Percentiles rank a stretch among this genome's conserved stretches.
These are phyloP conservation scores for Colletotrichum lentis DNA, from an alignment of 2,329 filamentous ascomycete genomes.

Conservation along the genomic window DNA sequence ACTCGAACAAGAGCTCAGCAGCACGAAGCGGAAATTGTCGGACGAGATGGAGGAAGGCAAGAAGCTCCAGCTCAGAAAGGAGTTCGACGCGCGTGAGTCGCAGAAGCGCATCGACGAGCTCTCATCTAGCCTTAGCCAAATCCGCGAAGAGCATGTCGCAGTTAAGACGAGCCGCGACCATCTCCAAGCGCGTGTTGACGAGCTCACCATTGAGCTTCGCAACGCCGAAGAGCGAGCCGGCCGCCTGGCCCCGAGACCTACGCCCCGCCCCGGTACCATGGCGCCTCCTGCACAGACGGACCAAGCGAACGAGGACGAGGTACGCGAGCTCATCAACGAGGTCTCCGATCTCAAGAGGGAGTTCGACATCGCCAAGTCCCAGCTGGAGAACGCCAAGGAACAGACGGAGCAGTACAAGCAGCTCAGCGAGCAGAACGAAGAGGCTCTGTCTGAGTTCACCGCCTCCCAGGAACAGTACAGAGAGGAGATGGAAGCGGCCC, in stretches of 20 bases:
- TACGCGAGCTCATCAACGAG: slow-evolving; percentile 83
- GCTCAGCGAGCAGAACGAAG: slow-evolving; percentile 86
- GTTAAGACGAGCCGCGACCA: slow-evolving; percentile 90
- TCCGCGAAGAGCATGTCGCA: slow-evolving; percentile 85
- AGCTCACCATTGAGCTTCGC: slow-evolving; percentile 85
- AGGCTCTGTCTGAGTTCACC: slow-evolving; percentile 81
- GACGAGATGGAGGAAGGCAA: slow-evolving; percentile 86
- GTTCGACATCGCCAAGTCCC: slow-evolving; percentile 79
- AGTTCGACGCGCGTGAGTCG: slow-evolving; percentile 87
- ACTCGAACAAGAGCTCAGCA: slow-evolving; percentile 79
- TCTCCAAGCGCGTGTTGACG: slow-evolving; percentile 86
- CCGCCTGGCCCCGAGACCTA: slow-evolving; percentile 81
- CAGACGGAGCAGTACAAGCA: slow-evolving; percentile 89
- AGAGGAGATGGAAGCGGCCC: slow-evolving; percentile 80
- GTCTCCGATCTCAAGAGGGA: slow-evolving; percentile 87
- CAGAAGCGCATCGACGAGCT: slow-evolving; percentile 95
- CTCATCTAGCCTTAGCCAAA: slow-evolving; percentile 77
- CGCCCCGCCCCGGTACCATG: slow-evolving; percentile 62
- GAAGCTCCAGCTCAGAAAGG: slow-evolving; percentile 82
- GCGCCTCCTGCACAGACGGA: slow-evolving; percentile 55
- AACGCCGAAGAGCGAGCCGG: slow-evolving; percentile 88
- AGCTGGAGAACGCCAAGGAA: slow-evolving; percentile 81
- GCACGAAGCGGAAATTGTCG: slow-evolving; percentile 82
- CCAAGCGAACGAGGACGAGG: slow-evolving; percentile 65
- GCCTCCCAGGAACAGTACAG: slow-evolving; percentile 85